A percentile compares a stretch with the other conserved stretches of the same genome.
These are phyloP conservation scores for Russula dissimulans DNA, from an alignment of 768 basidiomycete species.

Conservation along the genomic window DNA sequence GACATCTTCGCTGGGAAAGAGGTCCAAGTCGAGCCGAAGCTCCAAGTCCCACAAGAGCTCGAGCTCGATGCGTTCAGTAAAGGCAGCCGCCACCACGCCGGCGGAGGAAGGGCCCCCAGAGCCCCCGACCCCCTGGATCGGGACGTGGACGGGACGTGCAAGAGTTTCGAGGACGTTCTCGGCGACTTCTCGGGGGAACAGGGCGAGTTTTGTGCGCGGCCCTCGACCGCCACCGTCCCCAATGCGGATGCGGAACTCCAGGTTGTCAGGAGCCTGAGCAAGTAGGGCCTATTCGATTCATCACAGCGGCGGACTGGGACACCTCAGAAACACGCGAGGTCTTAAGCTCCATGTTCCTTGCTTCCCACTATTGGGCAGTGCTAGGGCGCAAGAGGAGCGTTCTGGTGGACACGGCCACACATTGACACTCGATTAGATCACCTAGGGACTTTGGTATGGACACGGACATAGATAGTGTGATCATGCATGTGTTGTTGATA, in stretches of 20 bases:
- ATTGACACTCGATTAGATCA: background rate
- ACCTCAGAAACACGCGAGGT: background rate
- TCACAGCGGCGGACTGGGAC: background rate
- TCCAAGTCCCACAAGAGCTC: conserved; percentile 4
- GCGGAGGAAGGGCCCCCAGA: background rate
- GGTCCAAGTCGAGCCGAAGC: conserved; percentile 5
- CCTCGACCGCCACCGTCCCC: conserved; percentile 7
- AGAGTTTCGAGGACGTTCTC: background rate
- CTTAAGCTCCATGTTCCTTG: background rate
- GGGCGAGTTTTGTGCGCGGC: background rate
- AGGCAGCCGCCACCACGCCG: background rate
- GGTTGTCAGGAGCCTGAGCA: background rate
- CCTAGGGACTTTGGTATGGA: background rate
- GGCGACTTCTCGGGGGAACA: background rate
- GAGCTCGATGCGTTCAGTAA: conserved; percentile 1
- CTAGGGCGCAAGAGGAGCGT: background rate
- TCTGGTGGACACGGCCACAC: background rate
- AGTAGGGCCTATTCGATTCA: background rate
- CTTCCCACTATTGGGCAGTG: background rate
- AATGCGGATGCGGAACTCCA: background rate
- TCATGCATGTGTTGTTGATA: no score
- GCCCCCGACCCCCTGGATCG: background rate
- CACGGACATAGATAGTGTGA: no score
- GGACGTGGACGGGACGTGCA: background rate
- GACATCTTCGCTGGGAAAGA: background rate